Percentiles rank a stretch among this genome's conserved stretches.
Conservation (phyloP, 2,329 filamentous ascomycete genomes). For the Pyricularia sp. region DNA sequence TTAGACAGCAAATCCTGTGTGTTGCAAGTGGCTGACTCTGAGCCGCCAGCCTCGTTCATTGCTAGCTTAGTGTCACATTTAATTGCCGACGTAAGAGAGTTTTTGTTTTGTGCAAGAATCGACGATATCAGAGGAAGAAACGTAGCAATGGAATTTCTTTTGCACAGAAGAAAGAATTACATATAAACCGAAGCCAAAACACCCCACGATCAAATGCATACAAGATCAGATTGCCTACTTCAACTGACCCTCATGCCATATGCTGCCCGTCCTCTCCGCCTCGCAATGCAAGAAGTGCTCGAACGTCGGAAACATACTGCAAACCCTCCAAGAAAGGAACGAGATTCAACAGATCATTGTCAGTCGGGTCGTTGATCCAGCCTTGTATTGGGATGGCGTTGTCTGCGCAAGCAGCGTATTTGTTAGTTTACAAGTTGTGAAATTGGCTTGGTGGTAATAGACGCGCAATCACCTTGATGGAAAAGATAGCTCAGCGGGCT, state of each 20-base stretch:
- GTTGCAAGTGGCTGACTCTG: not conserved
- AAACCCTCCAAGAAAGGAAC: constrained; percentile 86
- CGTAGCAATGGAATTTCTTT: not conserved
- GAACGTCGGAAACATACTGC: constrained; percentile 92
- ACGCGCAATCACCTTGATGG: constrained; percentile 65
- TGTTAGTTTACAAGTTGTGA: not conserved
- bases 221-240: not conserved
- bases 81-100: not conserved
- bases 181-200: not conserved
- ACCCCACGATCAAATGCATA: not conserved
- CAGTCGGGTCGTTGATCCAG: constrained; percentile 97
- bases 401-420: constrained; percentile 43
- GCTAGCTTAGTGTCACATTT: not conserved
- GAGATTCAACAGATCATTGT: constrained; percentile 86
- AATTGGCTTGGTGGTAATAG: not conserved
- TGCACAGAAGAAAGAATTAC: not conserved
- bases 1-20: not conserved
- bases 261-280: constrained; percentile 67
- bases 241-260: constrained; percentile 24
- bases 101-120: not conserved
- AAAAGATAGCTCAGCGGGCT: constrained; percentile 97
- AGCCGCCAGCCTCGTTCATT: not conserved
- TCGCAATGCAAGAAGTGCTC: constrained; percentile 75
- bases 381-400: constrained; percentile 98
- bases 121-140: not conserved